These are phyloP conservation scores for Skeletonema menzelii DNA, from an alignment of 108 stramenopile species.

Conservation along the genomic window DNA sequence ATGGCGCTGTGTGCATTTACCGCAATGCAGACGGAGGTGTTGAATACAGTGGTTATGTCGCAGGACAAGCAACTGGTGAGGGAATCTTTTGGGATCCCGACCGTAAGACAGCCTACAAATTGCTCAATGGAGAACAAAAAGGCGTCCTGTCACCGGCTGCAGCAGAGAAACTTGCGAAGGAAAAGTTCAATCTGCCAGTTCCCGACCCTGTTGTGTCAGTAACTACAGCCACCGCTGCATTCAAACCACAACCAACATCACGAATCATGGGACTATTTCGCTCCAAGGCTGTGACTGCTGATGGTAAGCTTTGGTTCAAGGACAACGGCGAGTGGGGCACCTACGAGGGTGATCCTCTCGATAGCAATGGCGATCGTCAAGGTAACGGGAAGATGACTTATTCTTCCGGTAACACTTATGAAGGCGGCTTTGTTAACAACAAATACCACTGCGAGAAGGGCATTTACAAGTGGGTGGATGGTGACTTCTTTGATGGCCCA, in stretches of 20 bases:
- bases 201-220: conserved; percentile 1
- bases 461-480: conserved; percentile 8
- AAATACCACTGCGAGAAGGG: conserved; percentile 30
- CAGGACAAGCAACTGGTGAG: conserved; percentile 8
- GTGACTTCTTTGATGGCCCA: conserved; percentile 4
- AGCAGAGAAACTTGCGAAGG: conserved; percentile 9
- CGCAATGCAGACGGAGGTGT: conserved; percentile 4
- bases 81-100: conserved; percentile 54
- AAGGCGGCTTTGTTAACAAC: conserved; percentile 28
- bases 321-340: conserved; percentile 40
- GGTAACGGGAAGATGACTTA: conserved; percentile 38
- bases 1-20: conserved; percentile 9
- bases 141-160: neutral
- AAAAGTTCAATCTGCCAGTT: conserved; percentile 4
- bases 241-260: neutral
- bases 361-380: conserved; percentile 13
- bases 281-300: conserved; percentile 11
- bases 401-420: conserved; percentile 15
- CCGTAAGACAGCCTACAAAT: conserved; percentile 13
- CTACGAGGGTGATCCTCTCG: conserved; percentile 15
- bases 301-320: conserved; percentile 31
- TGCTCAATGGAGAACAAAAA: conserved; percentile 10
- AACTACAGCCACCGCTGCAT: neutral
- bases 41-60: conserved; percentile 8
- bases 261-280: conserved; percentile 1